A percentile compares a stretch with the other conserved stretches of the same genome.
These are phyloP conservation scores for Leishmania tropica DNA, from an alignment of 208 protist species.

Conservation along the genomic window DNA sequence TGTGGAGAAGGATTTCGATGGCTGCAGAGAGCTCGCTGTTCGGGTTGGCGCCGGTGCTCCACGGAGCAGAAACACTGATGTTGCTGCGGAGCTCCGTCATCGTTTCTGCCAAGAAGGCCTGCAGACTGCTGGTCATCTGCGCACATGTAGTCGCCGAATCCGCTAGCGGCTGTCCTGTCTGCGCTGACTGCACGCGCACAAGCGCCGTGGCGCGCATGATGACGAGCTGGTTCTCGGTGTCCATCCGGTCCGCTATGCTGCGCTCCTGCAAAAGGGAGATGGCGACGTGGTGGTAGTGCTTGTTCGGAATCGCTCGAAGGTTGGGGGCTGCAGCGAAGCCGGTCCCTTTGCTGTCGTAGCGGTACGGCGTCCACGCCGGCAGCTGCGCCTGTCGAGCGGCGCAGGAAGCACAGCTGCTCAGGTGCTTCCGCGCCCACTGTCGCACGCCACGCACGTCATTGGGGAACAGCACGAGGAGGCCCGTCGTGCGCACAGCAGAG, in stretches of 20 bases:
- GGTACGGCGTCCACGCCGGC: constrained; percentile 34
- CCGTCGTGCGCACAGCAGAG: constrained; percentile 30
- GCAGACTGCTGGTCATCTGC: constrained; percentile 24
- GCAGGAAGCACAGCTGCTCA: constrained; percentile 36
- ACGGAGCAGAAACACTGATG: constrained; percentile 35
- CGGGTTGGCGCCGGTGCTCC: constrained; percentile 25
- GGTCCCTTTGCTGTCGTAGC: constrained; percentile 24
- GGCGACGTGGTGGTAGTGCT: constrained; percentile 35
- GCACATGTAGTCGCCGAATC: constrained; percentile 27
- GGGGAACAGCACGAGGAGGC: constrained; percentile 39
- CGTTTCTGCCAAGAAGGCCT: constrained; percentile 17
- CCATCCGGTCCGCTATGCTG: constrained; percentile 32
- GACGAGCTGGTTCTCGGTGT: constrained; percentile 37
- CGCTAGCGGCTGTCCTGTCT: constrained; percentile 15
- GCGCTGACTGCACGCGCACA: constrained; percentile 21
- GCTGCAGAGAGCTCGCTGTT: constrained; percentile 46
- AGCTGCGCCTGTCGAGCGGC: constrained; percentile 20
- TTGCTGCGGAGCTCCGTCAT: constrained; percentile 26
- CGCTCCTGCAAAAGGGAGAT: constrained; percentile 33
- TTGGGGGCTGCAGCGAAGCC: constrained; percentile 46
- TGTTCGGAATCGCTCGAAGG: constrained; percentile 37
- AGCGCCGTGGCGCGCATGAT: constrained; percentile 38
- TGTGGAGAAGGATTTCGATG: constrained; percentile 54
- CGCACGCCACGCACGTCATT: constrained; percentile 51
- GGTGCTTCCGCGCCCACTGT: constrained; percentile 42